Percentiles rank a stretch among this genome's conserved stretches.
phyloP scores from a whole-genome alignment of 2,329 filamentous ascomycete species.

The Cladophialophora bantiana region DNA sequence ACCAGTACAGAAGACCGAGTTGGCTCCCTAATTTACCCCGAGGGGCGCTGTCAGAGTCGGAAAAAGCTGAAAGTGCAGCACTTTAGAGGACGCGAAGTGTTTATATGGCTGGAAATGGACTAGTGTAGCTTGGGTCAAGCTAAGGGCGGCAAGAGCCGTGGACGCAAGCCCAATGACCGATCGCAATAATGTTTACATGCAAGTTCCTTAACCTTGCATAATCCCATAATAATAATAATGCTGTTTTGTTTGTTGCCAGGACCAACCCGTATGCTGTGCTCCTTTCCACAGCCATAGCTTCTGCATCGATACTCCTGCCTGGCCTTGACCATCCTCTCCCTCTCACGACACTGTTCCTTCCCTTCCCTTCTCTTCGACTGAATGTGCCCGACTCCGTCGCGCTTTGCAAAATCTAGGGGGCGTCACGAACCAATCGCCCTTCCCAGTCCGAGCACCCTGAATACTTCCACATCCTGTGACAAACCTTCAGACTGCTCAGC shows the following conservation, averaged over 20 bases:
- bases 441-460: neutral
- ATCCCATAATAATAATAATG: slow-evolving; percentile 23
- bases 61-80: neutral
- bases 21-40: neutral
- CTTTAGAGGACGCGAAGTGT: slow-evolving; percentile 16
- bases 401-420: slow-evolving; percentile 27
- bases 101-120: neutral
- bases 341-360: slow-evolving; percentile 16
- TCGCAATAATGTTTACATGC: slow-evolving; percentile 4
- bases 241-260: slow-evolving; percentile 34
- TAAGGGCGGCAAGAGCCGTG: slow-evolving; percentile 21
- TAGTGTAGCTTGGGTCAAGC: slow-evolving; percentile 1
- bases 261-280: slow-evolving; percentile 33
- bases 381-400: slow-evolving; percentile 26
- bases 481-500: slow-evolving; percentile 32
- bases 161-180: neutral
- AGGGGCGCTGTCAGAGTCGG: neutral
- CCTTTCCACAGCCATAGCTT: slow-evolving; percentile 35
- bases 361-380: slow-evolving; percentile 25
- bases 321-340: slow-evolving; percentile 33
- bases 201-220: slow-evolving; percentile 12
- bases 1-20: neutral
- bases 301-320: slow-evolving; percentile 34
- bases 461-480: neutral
- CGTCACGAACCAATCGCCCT: slow-evolving; percentile 11